Conservation (phyloP, 129 eudicot genomes). For the Mikania micrantha region DNA sequence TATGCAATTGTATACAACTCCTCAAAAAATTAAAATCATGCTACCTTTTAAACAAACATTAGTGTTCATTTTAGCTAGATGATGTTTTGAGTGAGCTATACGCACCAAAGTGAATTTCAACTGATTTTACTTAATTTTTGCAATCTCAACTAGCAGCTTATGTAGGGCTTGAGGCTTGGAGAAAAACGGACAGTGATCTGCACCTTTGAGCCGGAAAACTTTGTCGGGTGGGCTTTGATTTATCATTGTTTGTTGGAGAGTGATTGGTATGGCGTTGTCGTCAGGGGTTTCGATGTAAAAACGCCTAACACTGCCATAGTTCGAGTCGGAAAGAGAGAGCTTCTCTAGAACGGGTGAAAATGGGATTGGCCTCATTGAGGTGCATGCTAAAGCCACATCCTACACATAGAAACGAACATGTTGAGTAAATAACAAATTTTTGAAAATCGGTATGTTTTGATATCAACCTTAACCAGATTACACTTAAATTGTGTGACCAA, state of each 20-base stretch:
- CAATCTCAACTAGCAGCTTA: constrained; percentile 65
- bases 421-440: neutral
- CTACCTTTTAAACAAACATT: neutral
- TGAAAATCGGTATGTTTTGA: neutral
- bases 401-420: constrained; percentile 15
- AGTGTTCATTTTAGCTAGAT: neutral
- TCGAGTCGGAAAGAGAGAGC: constrained; percentile 57
- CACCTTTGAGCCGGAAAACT: constrained; percentile 77
- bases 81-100: neutral
- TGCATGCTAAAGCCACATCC: constrained; percentile 88
- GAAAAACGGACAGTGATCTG: constrained; percentile 96
- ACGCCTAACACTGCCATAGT: constrained; percentile 73
- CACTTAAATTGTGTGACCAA: neutral
- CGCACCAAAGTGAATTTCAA: neutral
- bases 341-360: constrained; percentile 83
- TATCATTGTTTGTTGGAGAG: constrained; percentile 56
- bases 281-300: constrained; percentile 74
- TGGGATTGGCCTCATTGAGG: constrained; percentile 90
- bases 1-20: constrained; percentile 6
- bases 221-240: constrained; percentile 64
- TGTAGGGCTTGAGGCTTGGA: constrained; percentile 93
- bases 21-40: constrained; percentile 20
- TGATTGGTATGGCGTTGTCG: constrained; percentile 73
- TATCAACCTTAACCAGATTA: neutral
- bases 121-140: constrained; percentile 34